A percentile compares a stretch with the other conserved stretches of the same genome.
These are phyloP conservation scores for Pythium apleroticum DNA, from an alignment of 352 stramenopile species.

Conservation along the genomic window DNA sequence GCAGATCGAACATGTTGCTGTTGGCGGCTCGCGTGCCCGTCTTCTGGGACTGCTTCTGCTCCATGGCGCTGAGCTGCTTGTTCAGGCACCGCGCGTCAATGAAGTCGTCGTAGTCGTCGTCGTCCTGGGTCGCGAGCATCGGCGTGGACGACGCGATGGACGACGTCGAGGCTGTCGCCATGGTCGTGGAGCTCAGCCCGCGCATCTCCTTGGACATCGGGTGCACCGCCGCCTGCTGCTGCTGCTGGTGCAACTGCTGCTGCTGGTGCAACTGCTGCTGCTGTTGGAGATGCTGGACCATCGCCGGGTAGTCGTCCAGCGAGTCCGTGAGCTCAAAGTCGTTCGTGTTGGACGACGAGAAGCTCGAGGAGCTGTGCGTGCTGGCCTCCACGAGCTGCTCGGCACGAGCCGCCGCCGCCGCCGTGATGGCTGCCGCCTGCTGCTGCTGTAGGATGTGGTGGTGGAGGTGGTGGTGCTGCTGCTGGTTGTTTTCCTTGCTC, in stretches of 20 bases:
- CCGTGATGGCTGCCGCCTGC: slow-evolving; percentile 8
- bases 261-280: too few relatives aligned
- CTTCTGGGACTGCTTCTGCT: slow-evolving; percentile 43
- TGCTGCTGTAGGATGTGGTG: slow-evolving; percentile 6
- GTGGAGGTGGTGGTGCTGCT: slow-evolving; percentile 11
- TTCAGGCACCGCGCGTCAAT: slow-evolving; percentile 57
- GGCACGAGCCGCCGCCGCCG: slow-evolving; percentile 1
- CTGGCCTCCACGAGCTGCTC: slow-evolving; percentile 20
- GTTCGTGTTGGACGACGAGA: slow-evolving; percentile 32
- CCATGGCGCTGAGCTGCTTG: slow-evolving; percentile 53
- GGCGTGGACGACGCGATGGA: slow-evolving; percentile 32
- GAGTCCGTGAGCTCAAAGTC: slow-evolving; percentile 28
- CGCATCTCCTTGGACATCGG: slow-evolving; percentile 25
- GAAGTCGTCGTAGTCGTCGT: slow-evolving; percentile 63
- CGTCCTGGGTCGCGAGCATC: slow-evolving; percentile 31
- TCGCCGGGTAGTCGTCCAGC: slow-evolving; percentile 23
- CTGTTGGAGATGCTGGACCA: slow-evolving; percentile 6
- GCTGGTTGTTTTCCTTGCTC: slow-evolving; percentile 7
- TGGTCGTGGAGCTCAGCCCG: slow-evolving; percentile 8
- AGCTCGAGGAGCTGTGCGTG: slow-evolving; percentile 28
- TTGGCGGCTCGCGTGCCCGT: slow-evolving; percentile 20
- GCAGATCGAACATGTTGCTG: slow-evolving; percentile 80
- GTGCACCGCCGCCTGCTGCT: slow-evolving; percentile 15
- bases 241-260: slow-evolving; percentile 11
- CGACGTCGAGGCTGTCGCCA: slow-evolving; percentile 12